A percentile compares a stretch with the other conserved stretches of the same genome.
Conservation (phyloP, 139 green algal species). For the Coelastrella sp. region DNA sequence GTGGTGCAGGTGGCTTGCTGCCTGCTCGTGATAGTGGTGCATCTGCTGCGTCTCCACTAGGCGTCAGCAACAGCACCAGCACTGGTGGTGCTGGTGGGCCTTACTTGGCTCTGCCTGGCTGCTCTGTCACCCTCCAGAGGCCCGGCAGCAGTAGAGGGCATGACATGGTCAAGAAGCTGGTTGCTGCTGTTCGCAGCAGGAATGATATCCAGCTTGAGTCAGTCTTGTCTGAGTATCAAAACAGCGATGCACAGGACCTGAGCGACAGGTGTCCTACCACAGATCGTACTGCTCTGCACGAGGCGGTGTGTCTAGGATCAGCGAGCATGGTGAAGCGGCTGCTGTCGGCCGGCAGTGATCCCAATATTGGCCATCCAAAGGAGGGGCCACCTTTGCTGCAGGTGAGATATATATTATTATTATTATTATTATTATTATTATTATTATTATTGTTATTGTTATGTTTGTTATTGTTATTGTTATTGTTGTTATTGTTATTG, state of each 20-base stretch:
- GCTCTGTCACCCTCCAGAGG: neutral
- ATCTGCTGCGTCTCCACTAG: neutral
- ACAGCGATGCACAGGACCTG: constrained; percentile 14
- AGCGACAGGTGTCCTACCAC: constrained; percentile 43
- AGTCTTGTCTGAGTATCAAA: constrained; percentile 40
- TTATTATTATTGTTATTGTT: too few species aligned
- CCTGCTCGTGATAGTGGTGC: neutral
- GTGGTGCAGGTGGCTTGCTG: neutral
- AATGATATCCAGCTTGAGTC: constrained; percentile 52
- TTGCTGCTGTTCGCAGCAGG: constrained; percentile 63
- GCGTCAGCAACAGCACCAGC: neutral
- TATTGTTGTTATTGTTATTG: too few species aligned
- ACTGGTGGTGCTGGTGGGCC: too few species aligned
- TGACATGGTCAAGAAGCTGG: constrained; percentile 52
- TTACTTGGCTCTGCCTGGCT: too few species aligned
- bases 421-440: too few species aligned
- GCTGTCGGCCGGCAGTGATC: constrained; percentile 58
- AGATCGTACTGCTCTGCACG: constrained; percentile 61
- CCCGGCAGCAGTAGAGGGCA: constrained; percentile 37
- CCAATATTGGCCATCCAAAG: constrained; percentile 57
- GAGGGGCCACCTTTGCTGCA: constrained; percentile 47
- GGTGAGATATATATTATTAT: too few species aligned
- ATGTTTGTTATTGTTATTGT: too few species aligned
- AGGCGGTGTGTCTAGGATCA: constrained; percentile 59
- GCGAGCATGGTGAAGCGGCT: constrained; percentile 52